Percentiles rank a stretch among this genome's conserved stretches.
Conservation (phyloP, 352 stramenopile genomes). For the Globisporangium iwayamae region DNA sequence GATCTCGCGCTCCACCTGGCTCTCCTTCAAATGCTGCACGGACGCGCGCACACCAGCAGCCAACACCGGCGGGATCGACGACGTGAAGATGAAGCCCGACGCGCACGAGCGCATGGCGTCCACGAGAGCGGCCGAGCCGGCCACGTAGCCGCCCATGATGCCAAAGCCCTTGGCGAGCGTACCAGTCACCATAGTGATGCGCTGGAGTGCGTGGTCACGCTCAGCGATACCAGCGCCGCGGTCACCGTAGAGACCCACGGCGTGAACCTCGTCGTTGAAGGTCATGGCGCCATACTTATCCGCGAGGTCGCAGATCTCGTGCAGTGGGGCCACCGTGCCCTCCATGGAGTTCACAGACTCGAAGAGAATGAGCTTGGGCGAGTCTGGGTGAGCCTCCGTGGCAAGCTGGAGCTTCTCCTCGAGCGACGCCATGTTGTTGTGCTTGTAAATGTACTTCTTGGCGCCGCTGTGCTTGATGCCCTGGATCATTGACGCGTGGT, state of each 20-base stretch:
- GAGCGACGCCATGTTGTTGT: slow-evolving; percentile 81
- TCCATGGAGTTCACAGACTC: slow-evolving; percentile 90
- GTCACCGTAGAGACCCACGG: slow-evolving; percentile 87
- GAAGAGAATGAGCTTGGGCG: slow-evolving; percentile 82
- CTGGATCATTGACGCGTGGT: slow-evolving; percentile 90
- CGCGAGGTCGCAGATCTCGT: slow-evolving; percentile 83
- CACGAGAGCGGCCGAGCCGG: slow-evolving; percentile 74
- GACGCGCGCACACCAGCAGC: slow-evolving; percentile 78
- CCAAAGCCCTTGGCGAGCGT: slow-evolving; percentile 89
- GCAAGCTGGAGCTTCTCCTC: slow-evolving; percentile 71
- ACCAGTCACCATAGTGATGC: slow-evolving; percentile 88
- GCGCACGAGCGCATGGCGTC: slow-evolving; percentile 87
- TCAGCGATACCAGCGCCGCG: slow-evolving; percentile 82
- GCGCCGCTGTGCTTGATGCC: slow-evolving; percentile 76
- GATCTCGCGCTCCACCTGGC: slow-evolving; percentile 64
- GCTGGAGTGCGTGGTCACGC: slow-evolving; percentile 81
- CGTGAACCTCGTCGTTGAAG: slow-evolving; percentile 91
- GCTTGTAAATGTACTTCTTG: slow-evolving; percentile 84
- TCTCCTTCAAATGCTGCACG: slow-evolving; percentile 83
- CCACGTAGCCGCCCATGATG: slow-evolving; percentile 91
- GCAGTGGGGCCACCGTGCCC: slow-evolving; percentile 76
- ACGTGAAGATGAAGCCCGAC: slow-evolving; percentile 91
- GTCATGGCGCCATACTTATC: slow-evolving; percentile 92
- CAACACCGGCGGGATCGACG: slow-evolving; percentile 85
- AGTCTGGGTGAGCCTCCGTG: slow-evolving; percentile 47